These are phyloP conservation scores for Sporothrix brunneoviolacea DNA, from an alignment of 2,329 filamentous ascomycete species.

Conservation along the genomic window DNA sequence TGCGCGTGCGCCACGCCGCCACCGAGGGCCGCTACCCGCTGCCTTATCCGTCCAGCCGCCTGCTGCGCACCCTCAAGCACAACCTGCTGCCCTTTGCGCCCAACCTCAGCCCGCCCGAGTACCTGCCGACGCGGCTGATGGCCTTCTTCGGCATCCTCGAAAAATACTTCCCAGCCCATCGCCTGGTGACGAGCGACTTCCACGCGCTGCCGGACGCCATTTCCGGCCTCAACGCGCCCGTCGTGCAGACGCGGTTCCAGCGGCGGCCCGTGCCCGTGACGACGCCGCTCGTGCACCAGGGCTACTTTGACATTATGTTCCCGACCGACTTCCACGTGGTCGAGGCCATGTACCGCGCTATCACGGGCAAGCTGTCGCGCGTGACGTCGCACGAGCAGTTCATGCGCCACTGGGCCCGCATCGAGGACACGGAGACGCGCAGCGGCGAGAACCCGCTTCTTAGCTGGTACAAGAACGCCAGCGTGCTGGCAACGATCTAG, in stretches of 20 bases:
- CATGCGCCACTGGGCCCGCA: slow-evolving; percentile 78
- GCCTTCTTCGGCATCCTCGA: slow-evolving; percentile 92
- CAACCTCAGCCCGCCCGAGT: slow-evolving; percentile 79
- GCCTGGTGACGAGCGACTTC: slow-evolving; percentile 86
- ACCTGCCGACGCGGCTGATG: slow-evolving; percentile 90
- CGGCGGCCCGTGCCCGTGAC: slow-evolving; percentile 80
- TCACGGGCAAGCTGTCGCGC: slow-evolving; percentile 85
- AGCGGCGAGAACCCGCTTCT: slow-evolving; percentile 91
- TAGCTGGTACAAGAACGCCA: slow-evolving; percentile 92
- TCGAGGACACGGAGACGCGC: slow-evolving; percentile 80
- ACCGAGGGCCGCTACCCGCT: slow-evolving; percentile 57
- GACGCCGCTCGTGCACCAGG: slow-evolving; percentile 92
- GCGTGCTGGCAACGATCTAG: slow-evolving; percentile 80
- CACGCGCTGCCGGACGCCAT: slow-evolving; percentile 76
- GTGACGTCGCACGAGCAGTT: slow-evolving; percentile 87
- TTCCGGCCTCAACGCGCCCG: slow-evolving; percentile 80
- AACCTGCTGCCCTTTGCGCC: slow-evolving; percentile 55
- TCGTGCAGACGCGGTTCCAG: slow-evolving; percentile 91
- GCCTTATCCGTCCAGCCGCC: slow-evolving; percentile 47
- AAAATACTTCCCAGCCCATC: slow-evolving; percentile 81
- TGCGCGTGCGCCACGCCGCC: slow-evolving; percentile 77
- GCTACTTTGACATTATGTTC: slow-evolving; percentile 98
- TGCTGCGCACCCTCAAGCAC: slow-evolving; percentile 56
- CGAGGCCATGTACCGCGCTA: slow-evolving; percentile 84
- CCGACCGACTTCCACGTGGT: slow-evolving; percentile 90